A percentile compares a stretch with the other conserved stretches of the same genome.
Evolutionary conservation across 2,329 filamentous ascomycete genomes (phyloP).

Genomic region (Allantophomopsis lycopodina): DNA sequence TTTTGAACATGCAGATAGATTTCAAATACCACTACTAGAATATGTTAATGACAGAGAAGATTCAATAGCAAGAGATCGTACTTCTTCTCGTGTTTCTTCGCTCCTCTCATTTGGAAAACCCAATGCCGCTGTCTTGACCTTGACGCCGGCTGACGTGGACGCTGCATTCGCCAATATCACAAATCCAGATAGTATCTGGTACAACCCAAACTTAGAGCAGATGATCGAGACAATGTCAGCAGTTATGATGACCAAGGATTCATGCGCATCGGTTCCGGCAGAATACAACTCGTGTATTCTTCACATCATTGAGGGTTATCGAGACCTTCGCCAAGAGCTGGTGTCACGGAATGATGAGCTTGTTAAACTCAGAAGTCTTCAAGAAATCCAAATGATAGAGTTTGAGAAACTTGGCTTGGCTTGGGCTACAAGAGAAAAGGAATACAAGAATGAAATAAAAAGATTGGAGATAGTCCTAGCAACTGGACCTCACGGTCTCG

Average conservation of each 20-base stretch:
- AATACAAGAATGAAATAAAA: conserved; percentile 17
- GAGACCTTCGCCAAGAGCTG: conserved; percentile 9
- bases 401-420: background rate
- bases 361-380: background rate
- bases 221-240: conserved; percentile 18
- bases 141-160: conserved; percentile 2
- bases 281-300: conserved; percentile 17
- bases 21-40: no score
- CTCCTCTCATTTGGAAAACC: conserved; percentile 1
- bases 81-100: conserved; percentile 1
- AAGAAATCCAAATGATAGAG: background rate
- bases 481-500: conserved; percentile 15
- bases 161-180: conserved; percentile 7
- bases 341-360: background rate
- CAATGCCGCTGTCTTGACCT: conserved; percentile 1
- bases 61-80: no score
- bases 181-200: conserved; percentile 11
- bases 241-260: conserved; percentile 17
- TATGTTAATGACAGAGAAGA: no score
- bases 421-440: conserved; percentile 3
- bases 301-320: conserved; percentile 17
- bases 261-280: conserved; percentile 10
- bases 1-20: no score
- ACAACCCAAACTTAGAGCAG: conserved; percentile 16
- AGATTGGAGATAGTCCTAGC: conserved; percentile 16